A percentile compares a stretch with the other conserved stretches of the same genome.
These are phyloP conservation scores for Cucurbita moschata DNA, from an alignment of 306 rosid species.

Conservation along the genomic window DNA sequence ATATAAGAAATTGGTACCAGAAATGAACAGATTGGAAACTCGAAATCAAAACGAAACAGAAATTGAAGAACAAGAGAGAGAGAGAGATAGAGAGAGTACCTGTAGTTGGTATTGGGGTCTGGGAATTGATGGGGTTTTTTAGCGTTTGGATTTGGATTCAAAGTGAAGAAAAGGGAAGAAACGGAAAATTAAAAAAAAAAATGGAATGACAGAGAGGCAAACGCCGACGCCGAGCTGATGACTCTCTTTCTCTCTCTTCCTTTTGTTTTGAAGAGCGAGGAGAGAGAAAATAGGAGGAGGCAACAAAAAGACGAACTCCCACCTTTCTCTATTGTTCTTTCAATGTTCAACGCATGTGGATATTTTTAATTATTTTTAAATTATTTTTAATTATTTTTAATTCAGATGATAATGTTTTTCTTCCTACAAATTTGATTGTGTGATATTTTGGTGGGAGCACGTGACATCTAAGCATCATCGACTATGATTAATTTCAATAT, in stretches of 20 bases:
- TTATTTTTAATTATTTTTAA: no score
- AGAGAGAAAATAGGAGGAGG: neutral
- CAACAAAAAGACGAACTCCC: neutral
- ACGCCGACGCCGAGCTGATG: slow-evolving; percentile 2
- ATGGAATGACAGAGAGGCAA: slow-evolving; percentile 8
- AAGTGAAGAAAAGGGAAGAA: slow-evolving; percentile 1
- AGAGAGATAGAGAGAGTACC: neutral
- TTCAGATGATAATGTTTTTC: no score
- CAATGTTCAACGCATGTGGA: no score
- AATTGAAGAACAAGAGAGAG: neutral
- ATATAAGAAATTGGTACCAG: neutral
- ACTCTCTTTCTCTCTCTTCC: neutral
- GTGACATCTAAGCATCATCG: no score
- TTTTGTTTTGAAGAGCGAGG: neutral
- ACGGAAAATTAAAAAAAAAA: neutral
- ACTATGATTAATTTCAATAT: no score
- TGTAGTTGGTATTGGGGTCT: neutral
- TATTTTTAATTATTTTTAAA: no score
- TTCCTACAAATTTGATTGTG: no score
- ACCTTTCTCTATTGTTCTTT: neutral
- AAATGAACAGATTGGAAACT: neutral
- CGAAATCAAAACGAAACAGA: neutral
- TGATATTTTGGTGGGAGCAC: no score
- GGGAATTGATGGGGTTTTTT: neutral
- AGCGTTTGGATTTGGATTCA: neutral